Conservation (phyloP, 106 monocot species). For the Phalaenopsis equestris region DNA sequence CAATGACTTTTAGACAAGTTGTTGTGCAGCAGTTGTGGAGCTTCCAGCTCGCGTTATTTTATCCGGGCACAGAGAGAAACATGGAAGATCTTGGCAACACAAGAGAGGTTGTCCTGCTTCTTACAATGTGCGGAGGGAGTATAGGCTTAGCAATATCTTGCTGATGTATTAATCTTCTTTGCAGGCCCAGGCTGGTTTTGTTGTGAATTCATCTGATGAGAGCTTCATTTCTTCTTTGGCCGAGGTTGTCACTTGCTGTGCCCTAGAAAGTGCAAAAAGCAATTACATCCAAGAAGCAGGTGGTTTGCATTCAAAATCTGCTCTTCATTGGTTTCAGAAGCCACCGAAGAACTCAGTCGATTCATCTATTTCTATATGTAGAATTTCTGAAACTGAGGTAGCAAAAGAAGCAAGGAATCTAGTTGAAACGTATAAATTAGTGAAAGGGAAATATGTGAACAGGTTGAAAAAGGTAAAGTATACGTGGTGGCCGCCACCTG, state of each 20-base stretch:
- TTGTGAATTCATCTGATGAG: slow-evolving; percentile 51
- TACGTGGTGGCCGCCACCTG: slow-evolving; percentile 39
- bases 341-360: slow-evolving; percentile 28
- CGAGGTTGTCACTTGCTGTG: slow-evolving; percentile 61
- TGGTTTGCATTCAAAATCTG: slow-evolving; percentile 9
- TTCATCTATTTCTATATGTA: slow-evolving; percentile 49
- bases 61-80: slow-evolving; percentile 54
- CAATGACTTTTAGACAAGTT: slow-evolving; percentile 91
- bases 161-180: slow-evolving; percentile 13
- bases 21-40: slow-evolving; percentile 58
- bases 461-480: slow-evolving; percentile 19
- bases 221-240: slow-evolving; percentile 49
- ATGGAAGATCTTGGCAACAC: slow-evolving; percentile 57
- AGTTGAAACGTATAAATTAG: slow-evolving; percentile 24
- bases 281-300: slow-evolving; percentile 13
- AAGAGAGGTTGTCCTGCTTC: slow-evolving; percentile 38
- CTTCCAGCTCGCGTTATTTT: slow-evolving; percentile 53
- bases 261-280: slow-evolving; percentile 30
- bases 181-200: slow-evolving; percentile 38
- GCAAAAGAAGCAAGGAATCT: slow-evolving; percentile 30
- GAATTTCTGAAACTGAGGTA: slow-evolving; percentile 34
- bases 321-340: slow-evolving; percentile 42
- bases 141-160: background rate
- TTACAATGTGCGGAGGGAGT: background rate
- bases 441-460: slow-evolving; percentile 5